These are phyloP conservation scores for Calonectria honghensis DNA, from an alignment of 2,329 filamentous ascomycete species.

Conservation along the genomic window DNA sequence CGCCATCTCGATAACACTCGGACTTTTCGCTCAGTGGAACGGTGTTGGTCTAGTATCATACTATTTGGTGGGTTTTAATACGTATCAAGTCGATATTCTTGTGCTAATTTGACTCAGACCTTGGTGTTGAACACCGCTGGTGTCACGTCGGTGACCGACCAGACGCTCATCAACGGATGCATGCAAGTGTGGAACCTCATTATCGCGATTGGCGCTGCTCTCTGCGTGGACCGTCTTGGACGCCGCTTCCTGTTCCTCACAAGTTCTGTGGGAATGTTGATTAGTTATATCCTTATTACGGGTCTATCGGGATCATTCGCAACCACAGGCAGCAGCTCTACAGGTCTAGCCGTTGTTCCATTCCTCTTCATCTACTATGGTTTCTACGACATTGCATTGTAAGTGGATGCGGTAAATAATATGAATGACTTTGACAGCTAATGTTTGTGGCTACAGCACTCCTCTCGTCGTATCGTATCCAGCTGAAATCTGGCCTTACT, in stretches of 20 bases:
- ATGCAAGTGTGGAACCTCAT: constrained; percentile 59
- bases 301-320: constrained; percentile 54
- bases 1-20: constrained; percentile 36
- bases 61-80: background rate
- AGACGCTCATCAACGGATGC: constrained; percentile 49
- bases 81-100: background rate
- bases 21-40: constrained; percentile 39
- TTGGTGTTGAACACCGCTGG: constrained; percentile 60
- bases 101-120: background rate
- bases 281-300: constrained; percentile 50
- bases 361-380: constrained; percentile 40
- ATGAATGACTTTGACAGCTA: background rate
- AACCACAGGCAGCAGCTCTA: constrained; percentile 26
- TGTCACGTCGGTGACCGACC: constrained; percentile 61
- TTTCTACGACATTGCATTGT: constrained; percentile 44
- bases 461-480: constrained; percentile 43
- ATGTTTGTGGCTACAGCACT: constrained; percentile 14
- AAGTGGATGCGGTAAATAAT: background rate
- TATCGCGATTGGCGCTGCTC: constrained; percentile 59
- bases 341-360: constrained; percentile 6
- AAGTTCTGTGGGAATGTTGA: constrained; percentile 38
- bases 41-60: constrained; percentile 29
- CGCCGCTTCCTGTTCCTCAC: constrained; percentile 40
- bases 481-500: constrained; percentile 53
- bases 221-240: constrained; percentile 48